These are phyloP conservation scores for Cephalotrichum gorgonifer DNA, from an alignment of 2,329 filamentous ascomycete species.

Conservation along the genomic window DNA sequence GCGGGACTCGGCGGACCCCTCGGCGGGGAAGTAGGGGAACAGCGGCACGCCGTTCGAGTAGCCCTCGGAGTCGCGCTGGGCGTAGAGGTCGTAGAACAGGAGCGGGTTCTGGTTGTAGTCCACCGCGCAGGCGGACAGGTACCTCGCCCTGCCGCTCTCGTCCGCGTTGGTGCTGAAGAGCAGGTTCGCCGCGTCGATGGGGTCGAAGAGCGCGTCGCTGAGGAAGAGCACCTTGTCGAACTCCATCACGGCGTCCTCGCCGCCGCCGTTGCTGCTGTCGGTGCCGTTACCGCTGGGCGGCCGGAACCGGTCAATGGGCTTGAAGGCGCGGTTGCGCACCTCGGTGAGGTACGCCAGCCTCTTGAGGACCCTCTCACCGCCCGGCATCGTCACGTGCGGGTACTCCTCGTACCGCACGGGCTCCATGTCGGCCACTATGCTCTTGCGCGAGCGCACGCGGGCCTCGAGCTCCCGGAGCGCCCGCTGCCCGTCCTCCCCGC, in stretches of 20 bases:
- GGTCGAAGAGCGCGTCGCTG: conserved; percentile 53
- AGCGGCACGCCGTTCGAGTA: conserved; percentile 52
- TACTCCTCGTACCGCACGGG: conserved; percentile 46
- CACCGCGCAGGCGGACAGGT: conserved; percentile 59
- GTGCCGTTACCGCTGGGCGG: no score
- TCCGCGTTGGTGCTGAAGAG: conserved; percentile 52
- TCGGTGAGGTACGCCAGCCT: conserved; percentile 65
- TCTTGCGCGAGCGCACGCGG: conserved; percentile 31
- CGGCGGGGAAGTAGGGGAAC: conserved; percentile 55
- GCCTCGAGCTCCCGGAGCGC: conserved; percentile 43
- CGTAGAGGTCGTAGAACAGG: conserved; percentile 65
- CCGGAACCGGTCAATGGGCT: conserved; percentile 43
- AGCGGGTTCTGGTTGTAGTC: conserved; percentile 50
- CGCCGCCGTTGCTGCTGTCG: no score
- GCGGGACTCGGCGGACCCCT: conserved; percentile 42
- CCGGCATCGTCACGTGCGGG: conserved; percentile 49
- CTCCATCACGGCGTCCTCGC: conserved; percentile 21
- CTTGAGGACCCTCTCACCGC: conserved; percentile 53
- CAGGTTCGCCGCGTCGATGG: conserved; percentile 41
- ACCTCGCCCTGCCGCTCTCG: conserved; percentile 39
- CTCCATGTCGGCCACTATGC: conserved; percentile 47
- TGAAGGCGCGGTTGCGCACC: conserved; percentile 59
- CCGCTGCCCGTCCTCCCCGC: conserved; percentile 41
- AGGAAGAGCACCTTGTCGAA: conserved; percentile 52
- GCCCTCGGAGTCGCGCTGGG: conserved; percentile 56